Evolutionary conservation across 2,329 filamentous ascomycete species (phyloP).

Genomic region (Pseudogymnoascus sp.): DNA sequence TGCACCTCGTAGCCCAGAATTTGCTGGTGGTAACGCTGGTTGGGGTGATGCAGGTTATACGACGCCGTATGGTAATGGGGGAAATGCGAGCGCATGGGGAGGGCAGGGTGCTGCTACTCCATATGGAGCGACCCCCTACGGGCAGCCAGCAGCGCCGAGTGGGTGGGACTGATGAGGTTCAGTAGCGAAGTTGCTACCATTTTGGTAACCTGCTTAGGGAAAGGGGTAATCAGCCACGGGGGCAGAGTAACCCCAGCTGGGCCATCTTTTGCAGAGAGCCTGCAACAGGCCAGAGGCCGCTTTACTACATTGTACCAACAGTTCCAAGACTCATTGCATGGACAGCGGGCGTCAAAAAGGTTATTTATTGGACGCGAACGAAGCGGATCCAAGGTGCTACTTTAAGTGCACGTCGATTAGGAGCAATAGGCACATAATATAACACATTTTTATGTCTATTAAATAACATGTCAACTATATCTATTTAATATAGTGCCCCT

Average conservation of each 20-base stretch:
- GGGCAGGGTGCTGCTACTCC: slow-evolving; percentile 48
- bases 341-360: slow-evolving; percentile 6
- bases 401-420: not conserved
- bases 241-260: not conserved
- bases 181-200: not conserved
- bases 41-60: slow-evolving; percentile 56
- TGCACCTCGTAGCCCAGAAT: slow-evolving; percentile 59
- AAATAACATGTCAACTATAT: not conserved
- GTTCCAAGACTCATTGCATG: not conserved
- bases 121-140: slow-evolving; percentile 56
- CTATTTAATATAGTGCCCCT: not conserved
- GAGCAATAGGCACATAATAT: slow-evolving; percentile 5
- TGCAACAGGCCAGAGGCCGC: not conserved
- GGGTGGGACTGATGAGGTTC: slow-evolving; percentile 22
- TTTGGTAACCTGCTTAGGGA: not conserved
- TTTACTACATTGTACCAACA: slow-evolving; percentile 1
- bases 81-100: slow-evolving; percentile 59
- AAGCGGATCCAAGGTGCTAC: not conserved
- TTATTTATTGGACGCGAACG: not conserved
- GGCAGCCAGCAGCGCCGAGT: slow-evolving; percentile 30
- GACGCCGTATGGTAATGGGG: slow-evolving; percentile 56
- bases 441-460: not conserved
- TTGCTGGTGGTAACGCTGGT: slow-evolving; percentile 48
- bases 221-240: not conserved
- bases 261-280: not conserved